phyloP scores from a whole-genome alignment of 2,329 filamentous ascomycete genomes.

The Epichloe brachyelytri region DNA sequence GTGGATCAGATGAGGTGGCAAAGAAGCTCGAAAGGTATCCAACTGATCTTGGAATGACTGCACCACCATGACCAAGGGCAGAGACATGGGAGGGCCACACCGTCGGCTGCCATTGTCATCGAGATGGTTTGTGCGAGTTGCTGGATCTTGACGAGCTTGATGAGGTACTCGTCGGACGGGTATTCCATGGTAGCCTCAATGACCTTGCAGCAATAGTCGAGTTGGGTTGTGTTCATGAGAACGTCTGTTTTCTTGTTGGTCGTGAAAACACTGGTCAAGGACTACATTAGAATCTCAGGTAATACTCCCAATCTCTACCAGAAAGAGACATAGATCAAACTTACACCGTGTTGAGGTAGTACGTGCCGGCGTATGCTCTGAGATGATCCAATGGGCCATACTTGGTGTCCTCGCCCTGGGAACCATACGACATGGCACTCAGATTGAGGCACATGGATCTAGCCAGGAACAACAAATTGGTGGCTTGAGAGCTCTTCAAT shows the following conservation, averaged over 20 bases:
- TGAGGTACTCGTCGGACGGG: conserved; percentile 30
- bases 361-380: conserved; percentile 35
- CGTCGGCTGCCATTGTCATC: conserved; percentile 23
- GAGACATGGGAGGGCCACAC: conserved; percentile 18
- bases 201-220: conserved; percentile 30
- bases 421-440: conserved; percentile 16
- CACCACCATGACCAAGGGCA: conserved; percentile 29
- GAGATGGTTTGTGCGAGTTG: conserved; percentile 35
- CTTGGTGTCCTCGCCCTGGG: conserved; percentile 14
- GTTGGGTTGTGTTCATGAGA: conserved; percentile 31
- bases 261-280: conserved; percentile 23
- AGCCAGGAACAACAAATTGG: conserved; percentile 34
- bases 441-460: conserved; percentile 32
- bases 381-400: conserved; percentile 28
- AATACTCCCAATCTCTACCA: no score
- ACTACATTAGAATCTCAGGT: background rate
- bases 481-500: conserved; percentile 35
- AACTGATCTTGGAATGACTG: conserved; percentile 32
- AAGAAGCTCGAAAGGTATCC: conserved; percentile 22
- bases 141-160: conserved; percentile 34
- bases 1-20: conserved; percentile 22
- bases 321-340: conserved; percentile 8
- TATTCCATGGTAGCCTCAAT: conserved; percentile 29
- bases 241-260: conserved; percentile 34
- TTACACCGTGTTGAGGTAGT: conserved; percentile 36